phyloP scores from a whole-genome alignment of 73 alveolate species.

The Paramecium sonneborni region DNA sequence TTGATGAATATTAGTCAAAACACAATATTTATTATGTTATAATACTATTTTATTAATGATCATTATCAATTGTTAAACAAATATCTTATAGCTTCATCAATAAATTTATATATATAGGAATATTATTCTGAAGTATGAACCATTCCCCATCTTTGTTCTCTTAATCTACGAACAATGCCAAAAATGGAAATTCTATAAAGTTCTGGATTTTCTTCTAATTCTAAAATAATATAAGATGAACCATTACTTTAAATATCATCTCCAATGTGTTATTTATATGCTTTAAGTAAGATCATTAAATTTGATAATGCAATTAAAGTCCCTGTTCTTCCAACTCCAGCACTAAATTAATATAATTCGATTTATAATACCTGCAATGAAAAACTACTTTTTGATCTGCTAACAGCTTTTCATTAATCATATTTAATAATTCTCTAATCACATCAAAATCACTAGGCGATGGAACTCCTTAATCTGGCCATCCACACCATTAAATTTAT shows the following conservation, averaged over 20 bases:
- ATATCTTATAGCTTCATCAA: slow-evolving; percentile 66
- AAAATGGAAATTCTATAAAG: slow-evolving; percentile 80
- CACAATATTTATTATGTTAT: neutral
- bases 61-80: slow-evolving; percentile 7
- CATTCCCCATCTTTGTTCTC: slow-evolving; percentile 96
- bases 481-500: slow-evolving; percentile 69
- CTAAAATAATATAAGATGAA: neutral
- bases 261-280: neutral
- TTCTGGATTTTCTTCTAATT: slow-evolving; percentile 66
- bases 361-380: slow-evolving; percentile 79
- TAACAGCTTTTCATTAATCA: neutral
- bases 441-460: slow-evolving; percentile 66
- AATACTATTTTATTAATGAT: neutral
- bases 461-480: slow-evolving; percentile 97
- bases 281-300: slow-evolving; percentile 40
- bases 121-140: slow-evolving; percentile 88
- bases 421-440: slow-evolving; percentile 53
- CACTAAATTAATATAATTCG: slow-evolving; percentile 63
- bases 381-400: slow-evolving; percentile 78
- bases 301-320: slow-evolving; percentile 84
- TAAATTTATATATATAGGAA: slow-evolving; percentile 82
- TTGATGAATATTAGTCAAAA: neutral
- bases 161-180: slow-evolving; percentile 92
- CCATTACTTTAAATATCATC: neutral
- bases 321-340: slow-evolving; percentile 99